Conservation (phyloP, 2,329 filamentous ascomycete species). For the Emmonsia crescens region DNA sequence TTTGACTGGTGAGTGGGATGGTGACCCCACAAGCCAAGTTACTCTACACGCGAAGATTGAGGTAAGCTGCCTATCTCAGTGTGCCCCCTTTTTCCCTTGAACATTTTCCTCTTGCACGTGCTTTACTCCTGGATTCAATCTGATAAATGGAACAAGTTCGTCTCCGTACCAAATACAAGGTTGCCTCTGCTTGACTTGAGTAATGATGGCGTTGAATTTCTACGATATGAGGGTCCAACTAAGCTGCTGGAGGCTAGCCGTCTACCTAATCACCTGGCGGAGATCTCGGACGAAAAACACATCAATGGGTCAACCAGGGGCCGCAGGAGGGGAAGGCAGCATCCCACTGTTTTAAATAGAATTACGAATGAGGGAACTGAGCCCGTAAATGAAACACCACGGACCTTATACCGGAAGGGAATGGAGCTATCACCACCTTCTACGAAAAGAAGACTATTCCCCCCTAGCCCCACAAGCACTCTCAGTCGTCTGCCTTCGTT, state of each 20-base stretch:
- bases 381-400: not conserved
- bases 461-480: constrained; percentile 5
- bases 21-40: constrained; percentile 16
- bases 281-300: not conserved
- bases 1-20: constrained; percentile 24
- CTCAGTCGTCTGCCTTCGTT: not conserved
- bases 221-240: not conserved
- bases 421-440: constrained; percentile 1
- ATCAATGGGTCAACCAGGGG: not conserved
- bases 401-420: constrained; percentile 3
- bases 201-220: not conserved
- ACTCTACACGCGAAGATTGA: constrained; percentile 21
- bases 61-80: constrained; percentile 13
- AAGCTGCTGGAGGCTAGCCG: not conserved
- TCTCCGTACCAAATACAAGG: not conserved
- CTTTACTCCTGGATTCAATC: not conserved
- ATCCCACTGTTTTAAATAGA: not conserved
- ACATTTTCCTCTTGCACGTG: not conserved
- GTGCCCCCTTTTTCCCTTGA: no score
- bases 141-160: not conserved
- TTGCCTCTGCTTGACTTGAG: constrained; percentile 1
- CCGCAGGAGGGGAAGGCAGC: not conserved
- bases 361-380: not conserved
- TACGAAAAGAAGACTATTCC: constrained; percentile 4
- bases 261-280: not conserved